These are phyloP conservation scores for Fomitopsis serialis DNA, from an alignment of 768 basidiomycete genomes.

Conservation along the genomic window DNA sequence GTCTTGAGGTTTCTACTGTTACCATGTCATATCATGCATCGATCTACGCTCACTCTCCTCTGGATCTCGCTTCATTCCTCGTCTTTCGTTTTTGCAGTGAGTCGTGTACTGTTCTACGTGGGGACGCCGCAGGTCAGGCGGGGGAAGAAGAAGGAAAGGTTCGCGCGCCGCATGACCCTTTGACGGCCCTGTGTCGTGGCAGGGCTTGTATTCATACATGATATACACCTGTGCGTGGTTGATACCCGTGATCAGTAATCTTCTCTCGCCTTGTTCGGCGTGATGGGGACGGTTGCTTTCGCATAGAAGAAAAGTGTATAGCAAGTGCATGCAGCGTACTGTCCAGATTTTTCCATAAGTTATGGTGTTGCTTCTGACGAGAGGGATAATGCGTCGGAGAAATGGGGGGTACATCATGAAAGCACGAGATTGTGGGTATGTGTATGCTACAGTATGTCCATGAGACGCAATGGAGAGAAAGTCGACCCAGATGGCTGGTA, in stretches of 20 bases:
- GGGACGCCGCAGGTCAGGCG: not conserved
- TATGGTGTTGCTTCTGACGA: not conserved
- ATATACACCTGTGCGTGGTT: slow-evolving; percentile 5
- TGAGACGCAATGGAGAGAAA: too few relatives aligned
- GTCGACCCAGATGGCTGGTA: too few relatives aligned
- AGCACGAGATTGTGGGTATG: too few relatives aligned
- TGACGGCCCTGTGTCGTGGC: not conserved
- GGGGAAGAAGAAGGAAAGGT: not conserved
- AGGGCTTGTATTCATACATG: slow-evolving; percentile 6
- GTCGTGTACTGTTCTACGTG: slow-evolving; percentile 1
- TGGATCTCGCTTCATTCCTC: not conserved
- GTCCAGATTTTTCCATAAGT: not conserved
- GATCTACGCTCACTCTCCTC: slow-evolving; percentile 16
- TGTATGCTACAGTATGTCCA: not conserved
- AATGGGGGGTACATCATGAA: too few relatives aligned
- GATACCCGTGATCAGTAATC: slow-evolving; percentile 8
- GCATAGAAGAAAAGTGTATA: not conserved
- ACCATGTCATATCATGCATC: slow-evolving; percentile 5
- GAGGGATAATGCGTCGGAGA: too few relatives aligned
- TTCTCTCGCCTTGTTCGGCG: not conserved
- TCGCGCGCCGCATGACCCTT: not conserved
- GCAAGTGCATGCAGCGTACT: not conserved
- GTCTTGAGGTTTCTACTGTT: slow-evolving; percentile 1
- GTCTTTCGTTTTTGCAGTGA: not conserved
- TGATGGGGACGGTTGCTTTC: not conserved